phyloP scores from a whole-genome alignment of 2,329 filamentous ascomycete species.

The Annulohypoxylon truncatum region DNA sequence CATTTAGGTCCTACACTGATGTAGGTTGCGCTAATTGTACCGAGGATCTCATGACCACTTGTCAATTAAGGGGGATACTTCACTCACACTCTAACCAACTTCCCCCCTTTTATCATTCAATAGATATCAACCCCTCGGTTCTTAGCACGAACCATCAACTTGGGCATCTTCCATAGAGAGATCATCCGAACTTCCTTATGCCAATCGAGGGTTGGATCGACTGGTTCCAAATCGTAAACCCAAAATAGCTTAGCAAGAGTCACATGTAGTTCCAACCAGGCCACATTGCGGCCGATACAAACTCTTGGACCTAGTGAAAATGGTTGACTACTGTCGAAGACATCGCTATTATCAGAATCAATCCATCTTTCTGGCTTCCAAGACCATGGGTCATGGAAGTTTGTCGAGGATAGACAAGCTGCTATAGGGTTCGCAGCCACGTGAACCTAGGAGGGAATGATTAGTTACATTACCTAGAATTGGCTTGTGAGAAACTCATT shows the following conservation, averaged over 20 bases:
- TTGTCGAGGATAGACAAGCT: constrained; percentile 22
- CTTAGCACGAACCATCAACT: constrained; percentile 21
- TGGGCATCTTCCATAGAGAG: constrained; percentile 46
- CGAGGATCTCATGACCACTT: no score
- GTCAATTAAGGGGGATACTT: no score
- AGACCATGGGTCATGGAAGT: constrained; percentile 32
- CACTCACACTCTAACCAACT: no score
- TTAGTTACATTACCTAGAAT: background rate
- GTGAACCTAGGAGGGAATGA: constrained; percentile 1
- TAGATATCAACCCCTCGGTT: constrained; percentile 16
- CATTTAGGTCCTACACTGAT: no score
- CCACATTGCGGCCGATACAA: constrained; percentile 36
- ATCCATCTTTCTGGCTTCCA: constrained; percentile 41
- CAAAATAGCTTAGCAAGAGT: constrained; percentile 43
- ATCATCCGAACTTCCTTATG: constrained; percentile 40
- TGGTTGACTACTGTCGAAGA: constrained; percentile 28
- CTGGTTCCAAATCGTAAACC: constrained; percentile 41
- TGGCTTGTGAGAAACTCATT: background rate
- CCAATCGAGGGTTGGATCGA: constrained; percentile 43
- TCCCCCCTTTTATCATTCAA: no score
- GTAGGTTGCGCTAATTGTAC: no score
- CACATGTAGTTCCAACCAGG: constrained; percentile 35
- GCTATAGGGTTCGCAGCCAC: constrained; percentile 33
- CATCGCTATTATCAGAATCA: constrained; percentile 5
- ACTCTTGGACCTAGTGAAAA: constrained; percentile 25